Percentiles rank a stretch among this genome's conserved stretches.
Conservation (phyloP, 208 protist species). For the Porcisia hertigi region DNA sequence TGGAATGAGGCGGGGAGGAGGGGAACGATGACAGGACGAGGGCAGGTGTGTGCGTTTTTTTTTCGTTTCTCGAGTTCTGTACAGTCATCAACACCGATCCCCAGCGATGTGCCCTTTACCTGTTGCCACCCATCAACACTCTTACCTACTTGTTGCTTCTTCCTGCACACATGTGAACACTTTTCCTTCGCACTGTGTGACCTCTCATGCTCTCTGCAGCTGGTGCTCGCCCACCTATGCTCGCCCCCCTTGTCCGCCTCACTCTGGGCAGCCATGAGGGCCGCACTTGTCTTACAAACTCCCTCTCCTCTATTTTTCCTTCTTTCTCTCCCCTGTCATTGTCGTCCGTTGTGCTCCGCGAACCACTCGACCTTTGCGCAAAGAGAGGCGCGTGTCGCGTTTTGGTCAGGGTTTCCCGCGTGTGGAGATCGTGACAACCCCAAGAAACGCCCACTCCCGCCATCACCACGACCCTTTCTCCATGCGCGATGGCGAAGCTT, state of each 20-base stretch:
- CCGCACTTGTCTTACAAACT: not conserved
- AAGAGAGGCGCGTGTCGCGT: not conserved
- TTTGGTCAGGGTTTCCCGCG: not conserved
- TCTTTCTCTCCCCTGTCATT: not conserved
- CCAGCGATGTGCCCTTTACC: not conserved
- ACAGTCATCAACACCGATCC: not conserved
- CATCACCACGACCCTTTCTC: not conserved
- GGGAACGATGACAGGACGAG: not conserved
- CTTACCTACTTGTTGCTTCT: not conserved
- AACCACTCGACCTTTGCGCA: not conserved
- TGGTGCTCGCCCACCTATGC: not conserved
- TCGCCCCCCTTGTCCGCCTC: not conserved
- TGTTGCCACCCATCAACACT: not conserved
- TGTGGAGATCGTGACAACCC: not conserved
- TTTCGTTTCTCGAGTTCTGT: not conserved
- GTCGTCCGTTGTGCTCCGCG: not conserved
- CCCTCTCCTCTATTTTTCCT: not conserved
- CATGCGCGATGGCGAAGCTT: conserved; percentile 1
- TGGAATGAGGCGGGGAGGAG: not conserved
- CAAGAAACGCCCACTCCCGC: not conserved
- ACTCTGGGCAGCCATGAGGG: not conserved
- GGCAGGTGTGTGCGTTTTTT: not conserved
- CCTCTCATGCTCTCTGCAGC: not conserved
- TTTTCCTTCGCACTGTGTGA: not conserved
- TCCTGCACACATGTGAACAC: not conserved